Conservation (phyloP, 306 rosid species). For the Castanea crenata region DNA sequence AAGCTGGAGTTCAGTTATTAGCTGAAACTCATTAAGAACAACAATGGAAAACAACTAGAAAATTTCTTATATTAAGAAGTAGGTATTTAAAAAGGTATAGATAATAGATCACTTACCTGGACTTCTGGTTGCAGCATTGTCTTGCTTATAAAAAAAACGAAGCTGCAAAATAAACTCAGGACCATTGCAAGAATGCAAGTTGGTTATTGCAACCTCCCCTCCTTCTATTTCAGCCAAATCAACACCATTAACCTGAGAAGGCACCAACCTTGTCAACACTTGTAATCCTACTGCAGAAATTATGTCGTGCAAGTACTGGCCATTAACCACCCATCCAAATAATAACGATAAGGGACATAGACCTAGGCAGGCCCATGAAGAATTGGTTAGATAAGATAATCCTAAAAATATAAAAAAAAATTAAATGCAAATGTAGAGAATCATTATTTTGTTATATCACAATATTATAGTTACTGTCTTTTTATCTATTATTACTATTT, state of each 20-base stretch:
- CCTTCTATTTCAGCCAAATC: constrained; percentile 56
- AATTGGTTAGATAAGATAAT: not conserved
- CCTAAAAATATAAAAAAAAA: not conserved
- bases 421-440: too few relatives aligned
- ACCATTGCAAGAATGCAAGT: constrained; percentile 66
- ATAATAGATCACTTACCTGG: constrained; percentile 11
- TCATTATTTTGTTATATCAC: too few relatives aligned
- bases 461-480: too few relatives aligned
- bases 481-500: too few relatives aligned
- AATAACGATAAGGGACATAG: not conserved
- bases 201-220: constrained; percentile 64
- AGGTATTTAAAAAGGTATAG: not conserved
- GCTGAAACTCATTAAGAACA: not conserved
- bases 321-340: not conserved
- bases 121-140: constrained; percentile 13
- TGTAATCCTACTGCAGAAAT: not conserved
- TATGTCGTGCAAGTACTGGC: not conserved
- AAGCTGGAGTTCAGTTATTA: not conserved
- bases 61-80: not conserved
- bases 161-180: constrained; percentile 59
- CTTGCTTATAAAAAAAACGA: constrained; percentile 23
- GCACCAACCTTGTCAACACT: constrained; percentile 4
- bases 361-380: not conserved
- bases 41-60: not conserved
- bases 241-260: constrained; percentile 47